A percentile compares a stretch with the other conserved stretches of the same genome.
These are phyloP conservation scores for Chlorella sp. DNA, from an alignment of 139 green algal genomes.

Conservation along the genomic window DNA sequence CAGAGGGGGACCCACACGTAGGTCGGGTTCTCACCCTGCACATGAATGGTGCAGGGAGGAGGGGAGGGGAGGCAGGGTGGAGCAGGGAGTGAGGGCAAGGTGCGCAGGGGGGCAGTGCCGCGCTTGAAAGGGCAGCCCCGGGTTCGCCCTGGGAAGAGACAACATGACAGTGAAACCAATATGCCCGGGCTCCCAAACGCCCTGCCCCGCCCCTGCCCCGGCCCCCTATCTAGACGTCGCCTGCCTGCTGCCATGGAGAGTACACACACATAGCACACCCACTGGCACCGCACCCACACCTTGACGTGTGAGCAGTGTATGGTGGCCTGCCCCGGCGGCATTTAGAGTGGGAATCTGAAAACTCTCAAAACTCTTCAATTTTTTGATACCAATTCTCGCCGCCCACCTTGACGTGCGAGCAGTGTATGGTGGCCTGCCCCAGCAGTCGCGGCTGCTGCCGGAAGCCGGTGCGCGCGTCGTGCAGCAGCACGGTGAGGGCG, in stretches of 20 bases:
- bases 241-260: not conserved
- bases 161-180: no score
- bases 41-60: no score
- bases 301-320: constrained; percentile 52
- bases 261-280: not conserved
- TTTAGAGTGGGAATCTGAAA: no score
- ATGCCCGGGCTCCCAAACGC: no score
- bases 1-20: constrained; percentile 82
- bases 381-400: no score
- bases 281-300: not conserved
- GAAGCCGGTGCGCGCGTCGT: constrained; percentile 39
- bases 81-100: not conserved
- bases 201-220: not conserved
- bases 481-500: constrained; percentile 44
- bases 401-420: constrained; percentile 41
- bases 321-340: constrained; percentile 52
- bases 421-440: constrained; percentile 47
- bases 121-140: not conserved
- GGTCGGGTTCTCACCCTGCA: constrained; percentile 56
- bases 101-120: not conserved
- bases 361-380: no score
- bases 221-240: no score
- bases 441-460: constrained; percentile 36
- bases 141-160: no score
- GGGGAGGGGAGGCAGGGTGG: no score